phyloP scores from a whole-genome alignment of 1,284 basidiomycete species.

The Golubevia pallescens region DNA sequence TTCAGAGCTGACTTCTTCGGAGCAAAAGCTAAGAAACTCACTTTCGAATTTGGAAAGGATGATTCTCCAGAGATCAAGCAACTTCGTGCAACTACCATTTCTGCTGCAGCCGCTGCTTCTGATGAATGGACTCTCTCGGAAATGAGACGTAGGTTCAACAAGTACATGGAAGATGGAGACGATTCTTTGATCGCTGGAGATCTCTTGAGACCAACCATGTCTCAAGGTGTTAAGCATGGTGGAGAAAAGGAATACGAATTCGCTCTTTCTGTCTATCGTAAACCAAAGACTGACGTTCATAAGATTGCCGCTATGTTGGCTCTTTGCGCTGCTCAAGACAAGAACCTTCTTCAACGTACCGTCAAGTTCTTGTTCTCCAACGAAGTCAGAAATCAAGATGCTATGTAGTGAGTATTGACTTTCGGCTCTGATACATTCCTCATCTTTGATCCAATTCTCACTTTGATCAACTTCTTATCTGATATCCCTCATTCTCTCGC shows the following conservation, averaged over 20 bases:
- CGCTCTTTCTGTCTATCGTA: not conserved
- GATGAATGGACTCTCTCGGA: constrained; percentile 47
- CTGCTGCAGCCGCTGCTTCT: constrained; percentile 69
- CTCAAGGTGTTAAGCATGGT: constrained; percentile 73
- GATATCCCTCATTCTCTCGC: not conserved
- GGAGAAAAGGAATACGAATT: constrained; percentile 75
- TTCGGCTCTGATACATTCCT: too few species aligned
- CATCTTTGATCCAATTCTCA: too few species aligned
- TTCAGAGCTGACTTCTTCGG: constrained; percentile 71
- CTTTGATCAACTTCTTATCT: too few species aligned
- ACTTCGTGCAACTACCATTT: constrained; percentile 78
- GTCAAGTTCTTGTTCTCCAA: constrained; percentile 47
- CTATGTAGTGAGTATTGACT: constrained; percentile 45
- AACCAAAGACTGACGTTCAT: constrained; percentile 27
- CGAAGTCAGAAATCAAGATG: constrained; percentile 65
- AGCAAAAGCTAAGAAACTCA: constrained; percentile 79
- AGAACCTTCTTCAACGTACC: constrained; percentile 57
- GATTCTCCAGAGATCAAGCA: constrained; percentile 78
- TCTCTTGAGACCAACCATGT: constrained; percentile 39
- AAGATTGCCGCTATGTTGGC: constrained; percentile 64
- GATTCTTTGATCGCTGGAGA: constrained; percentile 76
- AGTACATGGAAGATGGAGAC: constrained; percentile 76
- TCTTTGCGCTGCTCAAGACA: constrained; percentile 51
- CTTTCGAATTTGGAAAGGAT: constrained; percentile 75
- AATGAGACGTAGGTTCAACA: constrained; percentile 77